Base-by-base conservation (phyloP, 2,329 filamentous ascomycete genomes). In the Beauveria scarabaeidicola region DNA sequence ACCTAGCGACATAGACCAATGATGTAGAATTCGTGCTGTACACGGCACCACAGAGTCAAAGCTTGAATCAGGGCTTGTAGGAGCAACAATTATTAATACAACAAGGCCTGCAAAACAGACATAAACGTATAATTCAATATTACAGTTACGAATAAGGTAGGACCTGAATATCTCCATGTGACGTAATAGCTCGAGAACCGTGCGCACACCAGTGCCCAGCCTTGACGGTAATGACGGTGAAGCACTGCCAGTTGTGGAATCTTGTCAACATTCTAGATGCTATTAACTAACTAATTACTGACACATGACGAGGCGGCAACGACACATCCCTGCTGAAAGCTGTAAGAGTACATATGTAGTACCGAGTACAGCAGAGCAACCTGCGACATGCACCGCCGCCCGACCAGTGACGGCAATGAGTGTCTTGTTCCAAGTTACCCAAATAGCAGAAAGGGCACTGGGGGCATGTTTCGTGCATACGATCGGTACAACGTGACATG, bases 401-500 rank as follows among this genome's bases (percentile, higher is more conserved):
- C n/a, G 2, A 2, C 13, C 23, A 27, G 11, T 15, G 32, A 36
- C 2, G 11, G 32, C 6, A 19, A 23, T 8, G 7, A 19, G 6
- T 48, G 53, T 38, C 43, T 48, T 40, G 29, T 7, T 19, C 1
- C 40, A 23, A 15, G 15, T 27, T 27, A 6, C 27, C 41, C 27
- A 7, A 40, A 52, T 13, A 40, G 29, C n/a, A 56, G 15, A 36
- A 48, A 41, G 29, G 17, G 23, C 15, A 48, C 32, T 11, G 21
- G 23, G 41, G 19, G 3, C 17, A 5, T 38, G 41, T 48, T 17
- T 41, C 6, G 29, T 15, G 21, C 53, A 25, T 27, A 48, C 13
- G 9, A 6, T 36, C 5, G 27, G 53, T 56, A 40, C 53, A 56
- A 56, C 53, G 53, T 56, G 53, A 56, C 43, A 56, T 48, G 15